Evolutionary conservation across 2,329 filamentous ascomycete genomes (phyloP).

Genomic region (Beauveria bassiana): DNA sequence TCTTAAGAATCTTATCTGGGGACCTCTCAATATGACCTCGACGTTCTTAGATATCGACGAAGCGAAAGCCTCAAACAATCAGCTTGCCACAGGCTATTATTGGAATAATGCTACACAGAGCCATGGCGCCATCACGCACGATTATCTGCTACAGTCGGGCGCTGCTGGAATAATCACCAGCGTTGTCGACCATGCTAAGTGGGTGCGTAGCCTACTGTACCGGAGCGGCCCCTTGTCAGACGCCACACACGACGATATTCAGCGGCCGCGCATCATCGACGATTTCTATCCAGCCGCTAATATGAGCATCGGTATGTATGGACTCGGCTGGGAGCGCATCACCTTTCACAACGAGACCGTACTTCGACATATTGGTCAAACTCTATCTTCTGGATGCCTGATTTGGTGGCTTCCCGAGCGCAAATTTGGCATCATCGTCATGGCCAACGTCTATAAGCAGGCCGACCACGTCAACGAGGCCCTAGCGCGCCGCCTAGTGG

Average conservation of each 20-base stretch:
- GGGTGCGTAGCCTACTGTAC: not conserved
- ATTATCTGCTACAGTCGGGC: not conserved
- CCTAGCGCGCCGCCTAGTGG: not conserved
- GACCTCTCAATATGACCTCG: constrained; percentile 33
- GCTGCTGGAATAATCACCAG: constrained; percentile 1
- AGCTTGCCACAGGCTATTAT: not conserved
- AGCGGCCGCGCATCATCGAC: not conserved
- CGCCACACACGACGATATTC: not conserved
- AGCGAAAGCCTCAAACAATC: not conserved
- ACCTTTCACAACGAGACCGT: not conserved
- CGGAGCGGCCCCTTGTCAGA: not conserved
- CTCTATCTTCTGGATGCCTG: not conserved
- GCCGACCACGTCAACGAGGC: not conserved
- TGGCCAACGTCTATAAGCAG: not conserved
- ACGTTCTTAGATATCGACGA: constrained; percentile 21
- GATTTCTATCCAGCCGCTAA: accelerated
- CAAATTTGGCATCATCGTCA: not conserved
- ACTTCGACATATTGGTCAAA: not conserved
- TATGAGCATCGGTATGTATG: not conserved
- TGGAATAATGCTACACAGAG: not conserved
- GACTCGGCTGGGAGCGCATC: not conserved
- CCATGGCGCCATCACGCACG: not conserved
- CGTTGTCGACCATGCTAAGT: not conserved
- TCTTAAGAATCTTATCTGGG: constrained; percentile 29
- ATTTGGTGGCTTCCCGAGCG: constrained; percentile 2